These are phyloP conservation scores for Mycena belliarum DNA, from an alignment of 768 basidiomycete species.

Conservation along the genomic window DNA sequence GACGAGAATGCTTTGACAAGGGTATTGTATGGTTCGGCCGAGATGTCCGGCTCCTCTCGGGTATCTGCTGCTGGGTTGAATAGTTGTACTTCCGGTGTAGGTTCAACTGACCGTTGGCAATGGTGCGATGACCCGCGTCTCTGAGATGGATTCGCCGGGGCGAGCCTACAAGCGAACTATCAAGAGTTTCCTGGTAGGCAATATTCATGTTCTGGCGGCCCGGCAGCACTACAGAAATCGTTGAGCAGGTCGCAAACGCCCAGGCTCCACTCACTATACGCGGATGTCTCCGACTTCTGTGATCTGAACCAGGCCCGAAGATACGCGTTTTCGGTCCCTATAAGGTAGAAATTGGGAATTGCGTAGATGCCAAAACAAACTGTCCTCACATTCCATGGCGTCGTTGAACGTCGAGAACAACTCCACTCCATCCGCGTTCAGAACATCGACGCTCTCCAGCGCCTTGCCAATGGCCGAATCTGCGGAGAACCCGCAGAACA, in stretches of 20 bases:
- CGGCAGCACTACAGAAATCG: conserved; percentile 47
- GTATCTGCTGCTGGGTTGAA: too few species aligned
- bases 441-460: conserved; percentile 74
- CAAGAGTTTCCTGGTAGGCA: conserved; percentile 39
- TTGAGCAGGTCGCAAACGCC: not conserved
- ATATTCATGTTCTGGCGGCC: conserved; percentile 55
- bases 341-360: conserved; percentile 1
- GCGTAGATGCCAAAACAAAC: not conserved
- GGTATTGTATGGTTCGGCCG: conserved; percentile 69
- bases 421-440: conserved; percentile 79
- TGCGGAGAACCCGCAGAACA: conserved; percentile 79
- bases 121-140: conserved; percentile 71
- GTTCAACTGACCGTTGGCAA: conserved; percentile 53
- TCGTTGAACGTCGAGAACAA: conserved; percentile 82
- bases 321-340: conserved; percentile 94
- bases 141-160: conserved; percentile 69
- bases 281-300: conserved; percentile 56
- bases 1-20: conserved; percentile 81
- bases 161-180: conserved; percentile 55
- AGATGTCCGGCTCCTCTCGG: conserved; percentile 33
- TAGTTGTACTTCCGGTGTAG: too few species aligned
- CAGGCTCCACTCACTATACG: conserved; percentile 46
- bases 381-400: conserved; percentile 86
- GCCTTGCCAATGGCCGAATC: conserved; percentile 72
- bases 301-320: conserved; percentile 76